phyloP scores from a whole-genome alignment of 1,139 yeast genomes.

The Hemisphaericaspora lyxosophila region DNA sequence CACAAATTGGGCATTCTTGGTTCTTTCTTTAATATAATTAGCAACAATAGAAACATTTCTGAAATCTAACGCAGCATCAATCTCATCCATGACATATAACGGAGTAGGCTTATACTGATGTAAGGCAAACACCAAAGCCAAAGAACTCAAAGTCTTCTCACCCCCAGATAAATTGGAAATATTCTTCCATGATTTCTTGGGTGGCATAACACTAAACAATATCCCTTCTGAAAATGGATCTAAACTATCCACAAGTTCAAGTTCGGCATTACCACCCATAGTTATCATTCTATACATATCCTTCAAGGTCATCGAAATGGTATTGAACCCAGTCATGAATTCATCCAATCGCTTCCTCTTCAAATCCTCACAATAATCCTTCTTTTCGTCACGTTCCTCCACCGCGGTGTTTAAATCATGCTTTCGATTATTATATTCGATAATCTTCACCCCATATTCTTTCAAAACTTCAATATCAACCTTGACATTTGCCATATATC shows the following conservation, averaged over 20 bases:
- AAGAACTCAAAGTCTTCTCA: conserved; percentile 91
- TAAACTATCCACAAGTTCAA: conserved; percentile 90
- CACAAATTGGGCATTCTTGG: conserved; percentile 94
- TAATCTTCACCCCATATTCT: conserved; percentile 69
- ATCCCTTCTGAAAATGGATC: conserved; percentile 99
- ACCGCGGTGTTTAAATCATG: conserved; percentile 69
- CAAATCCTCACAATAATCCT: conserved; percentile 64
- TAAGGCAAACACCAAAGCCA: conserved; percentile 94
- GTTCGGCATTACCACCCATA: conserved; percentile 98
- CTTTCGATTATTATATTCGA: conserved; percentile 64
- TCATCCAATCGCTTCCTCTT: conserved; percentile 78
- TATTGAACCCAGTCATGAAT: conserved; percentile 89
- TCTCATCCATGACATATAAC: conserved; percentile 97
- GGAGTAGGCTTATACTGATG: conserved; percentile 98
- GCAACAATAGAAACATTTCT: conserved; percentile 97
- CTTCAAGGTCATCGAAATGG: conserved; percentile 83
- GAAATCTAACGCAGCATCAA: conserved; percentile 97
- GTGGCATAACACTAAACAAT: conserved; percentile 97
- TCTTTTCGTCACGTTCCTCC: conserved; percentile 61
- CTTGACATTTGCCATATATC: conserved; percentile 54
- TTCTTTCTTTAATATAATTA: conserved; percentile 90
- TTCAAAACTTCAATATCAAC: conserved; percentile 74
- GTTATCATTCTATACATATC: conserved; percentile 99
- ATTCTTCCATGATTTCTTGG: conserved; percentile 96
- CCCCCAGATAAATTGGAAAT: conserved; percentile 96